phyloP scores from a whole-genome alignment of 2,329 filamentous ascomycete species.

The Fusarium nematophilum region DNA sequence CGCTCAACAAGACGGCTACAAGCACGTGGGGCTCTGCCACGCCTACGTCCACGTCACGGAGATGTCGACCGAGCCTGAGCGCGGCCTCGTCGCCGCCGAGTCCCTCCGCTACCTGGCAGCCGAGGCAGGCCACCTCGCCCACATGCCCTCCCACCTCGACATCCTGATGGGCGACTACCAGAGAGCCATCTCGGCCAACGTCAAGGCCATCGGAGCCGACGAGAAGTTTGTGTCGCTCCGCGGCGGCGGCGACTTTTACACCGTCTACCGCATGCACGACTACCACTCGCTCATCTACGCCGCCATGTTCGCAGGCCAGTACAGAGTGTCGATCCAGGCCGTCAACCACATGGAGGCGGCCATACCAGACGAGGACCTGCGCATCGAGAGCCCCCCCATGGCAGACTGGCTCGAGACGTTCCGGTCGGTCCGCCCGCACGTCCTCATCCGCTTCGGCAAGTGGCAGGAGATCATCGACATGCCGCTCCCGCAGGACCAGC shows the following conservation, averaged over 20 bases:
- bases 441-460: conserved; percentile 75
- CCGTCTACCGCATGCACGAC: conserved; percentile 77
- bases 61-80: conserved; percentile 73
- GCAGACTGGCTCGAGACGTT: conserved; percentile 80
- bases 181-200: conserved; percentile 69
- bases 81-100: conserved; percentile 69
- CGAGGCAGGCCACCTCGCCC: conserved; percentile 74
- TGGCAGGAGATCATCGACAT: conserved; percentile 74
- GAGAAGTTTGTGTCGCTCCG: conserved; percentile 68
- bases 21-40: conserved; percentile 78
- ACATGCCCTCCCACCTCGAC: conserved; percentile 82
- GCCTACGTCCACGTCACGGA: conserved; percentile 84
- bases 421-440: conserved; percentile 72
- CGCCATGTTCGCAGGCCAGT: conserved; percentile 79
- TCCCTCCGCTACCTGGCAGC: conserved; percentile 71
- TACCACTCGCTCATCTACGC: conserved; percentile 80
- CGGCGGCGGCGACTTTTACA: conserved; percentile 76
- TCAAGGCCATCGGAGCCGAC: conserved; percentile 72
- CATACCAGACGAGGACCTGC: conserved; percentile 64
- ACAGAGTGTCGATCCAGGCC: conserved; percentile 68
- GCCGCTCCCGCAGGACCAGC: conserved; percentile 63
- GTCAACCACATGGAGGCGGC: conserved; percentile 67
- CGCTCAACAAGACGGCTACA: conserved; percentile 49
- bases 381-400: conserved; percentile 71
- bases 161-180: conserved; percentile 77